Percentiles rank a stretch among this genome's conserved stretches.
Conservation (phyloP, 306 rosid genomes). For the Cucumis sativus region DNA sequence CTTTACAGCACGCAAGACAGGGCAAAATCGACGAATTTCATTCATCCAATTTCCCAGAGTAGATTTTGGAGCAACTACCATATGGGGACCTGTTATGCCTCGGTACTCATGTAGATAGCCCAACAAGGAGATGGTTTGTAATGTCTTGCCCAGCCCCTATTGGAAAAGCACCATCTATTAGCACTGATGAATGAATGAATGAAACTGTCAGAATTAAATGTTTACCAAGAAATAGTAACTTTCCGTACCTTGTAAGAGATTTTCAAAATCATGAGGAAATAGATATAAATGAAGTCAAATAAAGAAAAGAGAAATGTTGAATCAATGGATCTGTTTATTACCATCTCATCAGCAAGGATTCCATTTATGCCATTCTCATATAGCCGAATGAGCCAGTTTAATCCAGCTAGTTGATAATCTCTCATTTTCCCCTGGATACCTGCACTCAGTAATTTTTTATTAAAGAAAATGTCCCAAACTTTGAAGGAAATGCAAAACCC, state of each 20-base stretch:
- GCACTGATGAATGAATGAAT: not conserved
- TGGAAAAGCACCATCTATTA: slow-evolving; percentile 6
- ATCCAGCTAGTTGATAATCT: slow-evolving; percentile 97
- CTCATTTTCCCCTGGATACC: slow-evolving; percentile 99
- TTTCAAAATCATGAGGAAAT: not conserved
- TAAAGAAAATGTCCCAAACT: not conserved
- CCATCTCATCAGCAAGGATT: slow-evolving; percentile 99
- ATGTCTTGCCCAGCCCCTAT: slow-evolving; percentile 95
- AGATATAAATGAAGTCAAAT: not conserved
- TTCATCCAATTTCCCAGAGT: slow-evolving; percentile 99
- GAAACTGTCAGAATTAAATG: not conserved
- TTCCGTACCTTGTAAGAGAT: not conserved
- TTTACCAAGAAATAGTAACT: not conserved
- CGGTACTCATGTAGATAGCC: slow-evolving; percentile 92
- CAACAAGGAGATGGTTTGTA: slow-evolving; percentile 89
- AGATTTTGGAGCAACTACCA: slow-evolving; percentile 99
- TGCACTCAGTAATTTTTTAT: slow-evolving; percentile 1
- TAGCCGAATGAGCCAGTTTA: slow-evolving; percentile 90
- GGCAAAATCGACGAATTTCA: slow-evolving; percentile 94
- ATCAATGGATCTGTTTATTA: slow-evolving; percentile 16
- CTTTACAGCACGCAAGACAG: slow-evolving; percentile 65
- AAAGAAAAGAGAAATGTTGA: not conserved
- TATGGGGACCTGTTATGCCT: slow-evolving; percentile 90
- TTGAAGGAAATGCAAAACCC: not conserved
- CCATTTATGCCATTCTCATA: slow-evolving; percentile 98